Evolutionary conservation across 768 basidiomycete genomes (phyloP).

Genomic region (Boletus subcaerulescens): DNA sequence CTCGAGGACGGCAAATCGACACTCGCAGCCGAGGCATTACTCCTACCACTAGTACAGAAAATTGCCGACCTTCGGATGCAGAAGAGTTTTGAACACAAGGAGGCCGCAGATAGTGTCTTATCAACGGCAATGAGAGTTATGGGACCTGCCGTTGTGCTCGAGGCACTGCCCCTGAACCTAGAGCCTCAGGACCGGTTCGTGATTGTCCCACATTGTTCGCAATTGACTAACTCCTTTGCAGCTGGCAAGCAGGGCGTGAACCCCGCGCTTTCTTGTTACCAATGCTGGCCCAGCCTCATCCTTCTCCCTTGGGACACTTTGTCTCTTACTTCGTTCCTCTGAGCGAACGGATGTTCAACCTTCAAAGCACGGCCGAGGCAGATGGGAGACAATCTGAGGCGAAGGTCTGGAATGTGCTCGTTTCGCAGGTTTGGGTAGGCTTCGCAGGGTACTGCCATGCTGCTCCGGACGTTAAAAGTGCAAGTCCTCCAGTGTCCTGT

Average conservation of each 20-base stretch:
- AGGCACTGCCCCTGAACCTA: slow-evolving; percentile 78
- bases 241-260: slow-evolving; percentile 68
- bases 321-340: slow-evolving; percentile 88
- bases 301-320: slow-evolving; percentile 82
- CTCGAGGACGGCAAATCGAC: slow-evolving; percentile 37
- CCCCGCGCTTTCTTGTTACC: slow-evolving; percentile 93
- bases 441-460: slow-evolving; percentile 88
- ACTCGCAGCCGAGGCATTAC: slow-evolving; percentile 66
- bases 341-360: slow-evolving; percentile 88
- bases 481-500: slow-evolving; percentile 26
- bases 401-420: slow-evolving; percentile 93
- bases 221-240: slow-evolving; percentile 29
- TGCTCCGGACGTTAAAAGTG: slow-evolving; percentile 70
- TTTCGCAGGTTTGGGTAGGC: slow-evolving; percentile 92
- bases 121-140: slow-evolving; percentile 79
- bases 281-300: slow-evolving; percentile 75
- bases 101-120: slow-evolving; percentile 76
- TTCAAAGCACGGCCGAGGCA: slow-evolving; percentile 75
- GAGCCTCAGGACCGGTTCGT: slow-evolving; percentile 76
- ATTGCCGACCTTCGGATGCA: slow-evolving; percentile 72
- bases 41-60: slow-evolving; percentile 65
- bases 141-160: slow-evolving; percentile 78
- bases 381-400: slow-evolving; percentile 77
- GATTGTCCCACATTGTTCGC: background rate
- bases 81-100: slow-evolving; percentile 88